phyloP scores from a whole-genome alignment of 768 basidiomycete species.

The Aureoboletus auriporus region DNA sequence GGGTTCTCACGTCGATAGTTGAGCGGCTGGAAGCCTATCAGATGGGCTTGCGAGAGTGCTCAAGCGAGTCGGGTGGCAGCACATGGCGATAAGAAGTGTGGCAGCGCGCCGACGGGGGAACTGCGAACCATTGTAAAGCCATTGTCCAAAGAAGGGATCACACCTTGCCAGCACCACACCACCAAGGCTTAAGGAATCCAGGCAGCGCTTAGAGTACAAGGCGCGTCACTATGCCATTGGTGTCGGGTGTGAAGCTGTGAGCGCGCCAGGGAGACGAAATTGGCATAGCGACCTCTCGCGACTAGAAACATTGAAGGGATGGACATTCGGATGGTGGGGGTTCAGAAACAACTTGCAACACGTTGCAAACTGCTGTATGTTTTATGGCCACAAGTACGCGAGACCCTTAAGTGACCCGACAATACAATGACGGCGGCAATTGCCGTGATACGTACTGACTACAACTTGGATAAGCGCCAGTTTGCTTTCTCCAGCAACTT shows the following conservation, averaged over 20 bases:
- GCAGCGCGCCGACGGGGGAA: neutral
- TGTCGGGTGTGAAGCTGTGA: neutral
- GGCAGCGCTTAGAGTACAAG: slow-evolving; percentile 17
- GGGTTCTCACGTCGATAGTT: slow-evolving; percentile 5
- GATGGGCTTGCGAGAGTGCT: neutral
- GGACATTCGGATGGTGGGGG: slow-evolving; percentile 7
- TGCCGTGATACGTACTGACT: slow-evolving; percentile 4
- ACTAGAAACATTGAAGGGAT: neutral
- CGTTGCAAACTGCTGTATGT: neutral
- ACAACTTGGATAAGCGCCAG: neutral
- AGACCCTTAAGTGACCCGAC: slow-evolving; percentile 10
- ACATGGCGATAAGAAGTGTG: neutral
- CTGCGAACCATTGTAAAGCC: neutral
- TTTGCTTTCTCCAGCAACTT: neutral
- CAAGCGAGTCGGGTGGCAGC: neutral
- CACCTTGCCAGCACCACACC: neutral
- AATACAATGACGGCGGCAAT: neutral
- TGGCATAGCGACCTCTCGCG: neutral
- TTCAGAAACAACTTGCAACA: slow-evolving; percentile 7
- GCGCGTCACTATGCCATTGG: slow-evolving; percentile 8
- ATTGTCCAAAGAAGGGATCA: neutral
- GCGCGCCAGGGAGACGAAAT: neutral
- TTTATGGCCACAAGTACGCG: neutral
- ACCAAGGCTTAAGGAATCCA: slow-evolving; percentile 1
- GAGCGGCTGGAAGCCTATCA: slow-evolving; percentile 14